phyloP scores from a whole-genome alignment of 306 rosid genomes.

The Neltuma alba region DNA sequence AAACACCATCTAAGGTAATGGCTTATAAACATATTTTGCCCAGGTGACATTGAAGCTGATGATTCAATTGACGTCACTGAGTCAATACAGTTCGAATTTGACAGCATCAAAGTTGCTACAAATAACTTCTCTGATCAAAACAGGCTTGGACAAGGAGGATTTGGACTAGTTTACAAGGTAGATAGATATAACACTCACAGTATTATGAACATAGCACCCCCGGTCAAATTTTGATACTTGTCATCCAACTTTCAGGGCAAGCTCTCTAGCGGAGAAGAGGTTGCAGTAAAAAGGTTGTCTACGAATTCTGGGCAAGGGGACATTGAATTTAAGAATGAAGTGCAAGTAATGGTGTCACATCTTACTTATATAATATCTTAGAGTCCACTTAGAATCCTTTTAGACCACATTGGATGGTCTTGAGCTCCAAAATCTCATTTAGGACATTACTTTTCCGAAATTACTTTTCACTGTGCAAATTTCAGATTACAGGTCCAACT shows the following conservation, averaged over 20 bases:
- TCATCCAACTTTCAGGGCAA: conserved; percentile 40
- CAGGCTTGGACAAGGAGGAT: conserved; percentile 63
- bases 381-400: too few species aligned
- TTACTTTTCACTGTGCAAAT: too few species aligned
- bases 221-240: not conserved
- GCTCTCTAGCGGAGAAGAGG: conserved; percentile 29
- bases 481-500: too few species aligned
- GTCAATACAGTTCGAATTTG: conserved; percentile 37
- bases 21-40: not conserved
- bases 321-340: conserved; percentile 53
- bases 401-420: too few species aligned
- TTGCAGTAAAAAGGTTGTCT: conserved; percentile 56
- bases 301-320: conserved; percentile 43
- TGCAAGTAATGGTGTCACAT: conserved; percentile 42
- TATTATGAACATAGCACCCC: not conserved
- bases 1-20: not conserved
- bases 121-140: conserved; percentile 49
- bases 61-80: conserved; percentile 24
- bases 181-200: not conserved
- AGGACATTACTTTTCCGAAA: too few species aligned
- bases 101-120: conserved; percentile 41
- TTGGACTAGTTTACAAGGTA: conserved; percentile 66
- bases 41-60: conserved; percentile 9
- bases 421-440: too few species aligned
- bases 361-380: too few species aligned